Percentiles rank a stretch among this genome's conserved stretches.
Conservation (phyloP, 331 rosid species). For the Telfairia occidentalis region DNA sequence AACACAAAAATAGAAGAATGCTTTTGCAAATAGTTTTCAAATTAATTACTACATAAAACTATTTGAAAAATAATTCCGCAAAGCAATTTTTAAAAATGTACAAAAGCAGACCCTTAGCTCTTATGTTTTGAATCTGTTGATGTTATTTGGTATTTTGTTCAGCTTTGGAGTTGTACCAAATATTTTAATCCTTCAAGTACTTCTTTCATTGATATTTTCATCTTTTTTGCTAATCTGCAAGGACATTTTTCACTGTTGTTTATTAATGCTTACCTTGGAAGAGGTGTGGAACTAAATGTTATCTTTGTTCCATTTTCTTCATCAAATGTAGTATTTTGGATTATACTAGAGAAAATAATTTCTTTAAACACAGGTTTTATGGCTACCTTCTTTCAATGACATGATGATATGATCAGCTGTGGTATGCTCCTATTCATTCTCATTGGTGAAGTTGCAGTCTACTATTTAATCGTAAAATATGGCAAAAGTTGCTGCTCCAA, state of each 20-base stretch:
- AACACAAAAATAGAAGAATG: too few species aligned
- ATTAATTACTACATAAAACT: too few species aligned
- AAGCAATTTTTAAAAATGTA: too few species aligned
- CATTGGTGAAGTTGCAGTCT: background rate
- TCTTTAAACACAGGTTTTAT: background rate
- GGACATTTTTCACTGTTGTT: background rate
- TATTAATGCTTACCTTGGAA: background rate
- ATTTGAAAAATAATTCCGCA: too few species aligned
- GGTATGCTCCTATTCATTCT: background rate
- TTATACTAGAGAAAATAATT: background rate
- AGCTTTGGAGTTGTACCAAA: too few species aligned
- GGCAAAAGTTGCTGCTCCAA: slow-evolving; percentile 59
- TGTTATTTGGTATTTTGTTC: too few species aligned
- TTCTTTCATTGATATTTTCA: background rate
- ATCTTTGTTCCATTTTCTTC: background rate
- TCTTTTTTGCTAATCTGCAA: background rate
- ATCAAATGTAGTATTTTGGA: background rate
- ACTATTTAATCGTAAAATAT: slow-evolving; percentile 19
- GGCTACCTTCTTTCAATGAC: background rate
- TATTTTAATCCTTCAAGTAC: background rate
- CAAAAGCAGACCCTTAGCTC: too few species aligned
- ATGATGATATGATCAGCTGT: background rate
- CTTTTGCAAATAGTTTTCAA: too few species aligned
- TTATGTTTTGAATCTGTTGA: too few species aligned
- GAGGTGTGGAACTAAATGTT: background rate